A percentile compares a stretch with the other conserved stretches of the same genome.
Evolutionary conservation across 352 stramenopile species (phyloP).

Genomic region (Pythium volutum): DNA sequence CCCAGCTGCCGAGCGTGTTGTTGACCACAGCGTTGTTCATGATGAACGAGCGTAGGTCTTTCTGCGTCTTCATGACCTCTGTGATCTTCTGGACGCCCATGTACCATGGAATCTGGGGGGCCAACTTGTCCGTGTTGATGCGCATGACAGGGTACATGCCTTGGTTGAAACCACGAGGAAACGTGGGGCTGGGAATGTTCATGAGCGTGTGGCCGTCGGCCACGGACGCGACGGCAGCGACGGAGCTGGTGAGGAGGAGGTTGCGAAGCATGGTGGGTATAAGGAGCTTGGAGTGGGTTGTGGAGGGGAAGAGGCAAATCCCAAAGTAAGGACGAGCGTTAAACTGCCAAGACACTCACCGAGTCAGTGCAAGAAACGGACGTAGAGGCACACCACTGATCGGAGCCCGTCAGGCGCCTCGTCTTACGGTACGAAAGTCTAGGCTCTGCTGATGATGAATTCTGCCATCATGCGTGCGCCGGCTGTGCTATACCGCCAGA

Average conservation of each 20-base stretch:
- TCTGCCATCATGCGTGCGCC: too few relatives aligned
- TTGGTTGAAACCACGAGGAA: conserved; percentile 15
- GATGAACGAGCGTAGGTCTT: conserved; percentile 9
- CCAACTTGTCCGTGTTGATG: conserved; percentile 15
- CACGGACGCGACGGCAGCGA: conserved; percentile 7
- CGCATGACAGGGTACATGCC: conserved; percentile 13
- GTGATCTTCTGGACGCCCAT: conserved; percentile 18
- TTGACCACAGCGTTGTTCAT: conserved; percentile 16
- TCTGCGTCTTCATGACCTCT: background rate
- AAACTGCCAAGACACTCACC: too few relatives aligned
- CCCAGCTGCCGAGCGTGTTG: background rate
- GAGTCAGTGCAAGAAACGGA: too few relatives aligned
- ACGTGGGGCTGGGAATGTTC: conserved; percentile 5
- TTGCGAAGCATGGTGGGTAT: conserved; percentile 16
- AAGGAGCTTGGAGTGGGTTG: too few relatives aligned
- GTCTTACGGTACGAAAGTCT: too few relatives aligned
- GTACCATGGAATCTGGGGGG: conserved; percentile 13
- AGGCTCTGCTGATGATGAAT: too few relatives aligned
- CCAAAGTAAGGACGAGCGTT: too few relatives aligned
- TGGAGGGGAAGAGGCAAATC: too few relatives aligned
- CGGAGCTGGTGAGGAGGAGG: conserved; percentile 9
- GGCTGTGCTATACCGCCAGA: too few relatives aligned
- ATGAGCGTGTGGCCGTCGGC: conserved; percentile 19
- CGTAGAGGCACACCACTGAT: too few relatives aligned
- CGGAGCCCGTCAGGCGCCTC: too few relatives aligned